Percentiles rank a stretch among this genome's conserved stretches.
These are phyloP conservation scores for Diaporthe destruens DNA, from an alignment of 2,329 filamentous ascomycete genomes.

Conservation along the genomic window DNA sequence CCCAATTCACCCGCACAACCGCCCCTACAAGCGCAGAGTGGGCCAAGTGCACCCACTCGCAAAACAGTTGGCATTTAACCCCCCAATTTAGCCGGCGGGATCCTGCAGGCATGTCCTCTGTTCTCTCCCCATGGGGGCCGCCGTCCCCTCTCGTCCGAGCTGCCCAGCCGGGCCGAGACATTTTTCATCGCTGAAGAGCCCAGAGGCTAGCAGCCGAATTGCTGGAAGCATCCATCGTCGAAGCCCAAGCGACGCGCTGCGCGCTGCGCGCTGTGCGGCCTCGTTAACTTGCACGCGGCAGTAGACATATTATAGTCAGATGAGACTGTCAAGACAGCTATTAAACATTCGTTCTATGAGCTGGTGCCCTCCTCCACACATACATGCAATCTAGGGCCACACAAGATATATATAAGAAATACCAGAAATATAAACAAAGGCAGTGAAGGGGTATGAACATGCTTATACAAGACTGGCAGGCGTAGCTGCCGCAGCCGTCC, in stretches of 20 bases:
- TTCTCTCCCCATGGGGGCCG: slow-evolving; percentile 10
- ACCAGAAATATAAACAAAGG: neutral
- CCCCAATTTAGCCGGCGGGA: slow-evolving; percentile 30
- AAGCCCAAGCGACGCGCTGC: neutral
- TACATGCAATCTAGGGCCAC: neutral
- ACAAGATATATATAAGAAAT: neutral
- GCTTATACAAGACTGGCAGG: neutral
- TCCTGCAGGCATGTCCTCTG: slow-evolving; percentile 12
- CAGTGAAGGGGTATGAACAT: slow-evolving; percentile 30
- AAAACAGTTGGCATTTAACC: slow-evolving; percentile 25
- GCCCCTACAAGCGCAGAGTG: slow-evolving; percentile 12
- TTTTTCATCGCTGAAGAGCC: neutral
- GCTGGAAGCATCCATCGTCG: neutral
- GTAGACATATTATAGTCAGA: neutral
- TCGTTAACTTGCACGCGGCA: neutral
- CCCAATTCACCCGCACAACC: slow-evolving; percentile 28
- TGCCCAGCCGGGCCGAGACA: slow-evolving; percentile 18
- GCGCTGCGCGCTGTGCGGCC: neutral
- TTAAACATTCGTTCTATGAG: slow-evolving; percentile 5
- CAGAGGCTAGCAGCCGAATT: neutral
- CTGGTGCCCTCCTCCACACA: neutral
- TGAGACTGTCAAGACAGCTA: neutral
- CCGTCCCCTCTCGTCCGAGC: slow-evolving; percentile 16
- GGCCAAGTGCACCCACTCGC: neutral
- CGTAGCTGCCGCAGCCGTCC: neutral